These are phyloP conservation scores for Talaromyces islandicus DNA, from an alignment of 2,329 filamentous ascomycete species.

Conservation along the genomic window DNA sequence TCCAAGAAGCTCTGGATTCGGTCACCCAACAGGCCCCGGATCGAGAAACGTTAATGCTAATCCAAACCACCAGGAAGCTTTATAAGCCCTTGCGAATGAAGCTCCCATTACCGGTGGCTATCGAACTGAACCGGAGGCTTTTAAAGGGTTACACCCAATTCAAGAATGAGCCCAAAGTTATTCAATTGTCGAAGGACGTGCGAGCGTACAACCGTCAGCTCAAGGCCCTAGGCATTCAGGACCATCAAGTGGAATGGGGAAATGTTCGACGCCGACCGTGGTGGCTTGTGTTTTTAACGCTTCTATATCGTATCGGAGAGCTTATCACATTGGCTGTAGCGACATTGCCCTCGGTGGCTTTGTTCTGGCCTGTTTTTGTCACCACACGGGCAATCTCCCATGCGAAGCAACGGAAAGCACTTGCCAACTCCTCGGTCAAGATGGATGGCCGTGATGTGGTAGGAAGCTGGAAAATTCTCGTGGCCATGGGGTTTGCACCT, in stretches of 20 bases:
- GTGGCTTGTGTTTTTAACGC: conserved; percentile 65
- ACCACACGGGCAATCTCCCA: conserved; percentile 75
- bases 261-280: conserved; percentile 59
- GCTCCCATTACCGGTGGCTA: conserved; percentile 80
- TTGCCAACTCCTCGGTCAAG: conserved; percentile 82
- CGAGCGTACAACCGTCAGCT: conserved; percentile 82
- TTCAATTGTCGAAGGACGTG: conserved; percentile 69
- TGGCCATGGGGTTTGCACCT: conserved; percentile 75
- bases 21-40: conserved; percentile 90
- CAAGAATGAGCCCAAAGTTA: conserved; percentile 81
- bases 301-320: conserved; percentile 75
- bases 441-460: conserved; percentile 83
- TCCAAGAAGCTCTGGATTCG: conserved; percentile 75
- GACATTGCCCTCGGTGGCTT: conserved; percentile 74
- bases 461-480: conserved; percentile 90
- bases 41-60: conserved; percentile 92
- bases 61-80: conserved; percentile 85
- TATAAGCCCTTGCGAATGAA: conserved; percentile 95
- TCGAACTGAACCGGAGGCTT: conserved; percentile 86
- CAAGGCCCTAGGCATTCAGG: conserved; percentile 76
- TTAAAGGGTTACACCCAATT: conserved; percentile 88
- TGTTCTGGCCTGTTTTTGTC: conserved; percentile 85
- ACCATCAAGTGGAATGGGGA: conserved; percentile 91
- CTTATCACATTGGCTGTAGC: conserved; percentile 68
- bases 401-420: conserved; percentile 73